Percentiles rank a stretch among this genome's conserved stretches.
Conservation (phyloP, 2,329 filamentous ascomycete species). For the Epichloe aotearoae region DNA sequence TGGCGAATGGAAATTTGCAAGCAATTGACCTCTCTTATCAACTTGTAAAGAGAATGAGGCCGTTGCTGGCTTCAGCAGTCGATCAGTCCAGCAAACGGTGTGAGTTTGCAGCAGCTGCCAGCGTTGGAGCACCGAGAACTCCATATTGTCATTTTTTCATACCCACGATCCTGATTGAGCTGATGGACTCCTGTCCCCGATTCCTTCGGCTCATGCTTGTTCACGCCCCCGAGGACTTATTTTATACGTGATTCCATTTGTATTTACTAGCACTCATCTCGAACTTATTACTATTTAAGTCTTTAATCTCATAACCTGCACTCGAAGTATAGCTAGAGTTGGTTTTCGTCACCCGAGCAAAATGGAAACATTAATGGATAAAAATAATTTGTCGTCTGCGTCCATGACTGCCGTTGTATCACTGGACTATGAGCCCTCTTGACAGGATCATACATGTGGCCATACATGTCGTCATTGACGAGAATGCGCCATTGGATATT, state of each 20-base stretch:
- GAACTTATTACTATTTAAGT: conserved; percentile 23
- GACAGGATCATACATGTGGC: not conserved
- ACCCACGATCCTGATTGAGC: not conserved
- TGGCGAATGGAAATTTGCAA: conserved; percentile 5
- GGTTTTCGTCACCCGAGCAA: conserved; percentile 13
- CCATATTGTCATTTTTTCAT: not conserved
- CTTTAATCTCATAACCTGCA: conserved; percentile 25
- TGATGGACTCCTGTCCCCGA: not conserved
- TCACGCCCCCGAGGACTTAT: conserved; percentile 7
- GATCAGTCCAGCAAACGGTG: not conserved
- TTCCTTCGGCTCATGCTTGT: not conserved
- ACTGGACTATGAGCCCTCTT: not conserved
- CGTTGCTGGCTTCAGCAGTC: conserved; percentile 4
- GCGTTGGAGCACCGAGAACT: not conserved
- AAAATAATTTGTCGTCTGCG: not conserved
- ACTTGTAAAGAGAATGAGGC: conserved; percentile 9
- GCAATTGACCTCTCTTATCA: conserved; percentile 9
- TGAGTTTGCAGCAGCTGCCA: not conserved
- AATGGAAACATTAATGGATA: conserved; percentile 5
- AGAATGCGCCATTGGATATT: not conserved
- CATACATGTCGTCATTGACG: not conserved
- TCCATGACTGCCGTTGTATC: not conserved
- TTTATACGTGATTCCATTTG: conserved; percentile 20
- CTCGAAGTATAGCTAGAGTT: conserved; percentile 18
- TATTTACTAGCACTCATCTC: conserved; percentile 23